Evolutionary conservation across 371 early-diverging fungal genomes (phyloP).

Genomic region (Mortierella sp.): DNA sequence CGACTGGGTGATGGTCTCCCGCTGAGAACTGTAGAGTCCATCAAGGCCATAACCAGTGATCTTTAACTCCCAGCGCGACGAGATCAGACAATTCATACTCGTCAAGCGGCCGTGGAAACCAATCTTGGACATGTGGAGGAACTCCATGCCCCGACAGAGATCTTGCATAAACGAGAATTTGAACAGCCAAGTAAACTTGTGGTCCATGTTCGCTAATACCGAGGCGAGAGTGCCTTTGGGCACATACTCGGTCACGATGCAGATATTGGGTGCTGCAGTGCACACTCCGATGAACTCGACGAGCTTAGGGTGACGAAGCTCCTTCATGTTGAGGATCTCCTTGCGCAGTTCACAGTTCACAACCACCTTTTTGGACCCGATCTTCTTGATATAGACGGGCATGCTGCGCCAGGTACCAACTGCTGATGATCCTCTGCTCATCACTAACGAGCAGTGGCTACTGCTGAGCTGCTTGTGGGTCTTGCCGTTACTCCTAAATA

Average conservation of each 20-base stretch:
- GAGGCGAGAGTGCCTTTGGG: conserved; percentile 60
- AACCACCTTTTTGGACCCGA: conserved; percentile 46
- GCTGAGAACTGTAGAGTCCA: conserved; percentile 43
- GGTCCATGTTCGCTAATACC: conserved; percentile 59
- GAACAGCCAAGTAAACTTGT: conserved; percentile 63
- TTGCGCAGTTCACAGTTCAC: conserved; percentile 49
- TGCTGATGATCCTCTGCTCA: conserved; percentile 32
- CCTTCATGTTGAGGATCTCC: conserved; percentile 56
- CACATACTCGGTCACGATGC: conserved; percentile 59
- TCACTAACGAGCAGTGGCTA: conserved; percentile 27
- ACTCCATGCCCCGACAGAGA: conserved; percentile 61
- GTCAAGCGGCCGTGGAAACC: conserved; percentile 59
- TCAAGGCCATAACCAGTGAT: conserved; percentile 62
- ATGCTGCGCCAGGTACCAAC: conserved; percentile 60
- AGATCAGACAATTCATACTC: conserved; percentile 59
- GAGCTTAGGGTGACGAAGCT: conserved; percentile 57
- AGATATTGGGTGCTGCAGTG: conserved; percentile 46
- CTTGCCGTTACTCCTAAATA: conserved; percentile 27
- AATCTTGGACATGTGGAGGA: conserved; percentile 63
- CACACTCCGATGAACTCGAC: conserved; percentile 58
- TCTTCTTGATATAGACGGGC: conserved; percentile 60
- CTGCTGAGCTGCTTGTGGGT: conserved; percentile 3
- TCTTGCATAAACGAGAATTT: conserved; percentile 64
- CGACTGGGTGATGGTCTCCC: conserved; percentile 24
- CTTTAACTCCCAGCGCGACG: conserved; percentile 64